Base-by-base conservation (phyloP, 495 filamentous ascomycete genomes). In the Xylaria castorea region DNA sequence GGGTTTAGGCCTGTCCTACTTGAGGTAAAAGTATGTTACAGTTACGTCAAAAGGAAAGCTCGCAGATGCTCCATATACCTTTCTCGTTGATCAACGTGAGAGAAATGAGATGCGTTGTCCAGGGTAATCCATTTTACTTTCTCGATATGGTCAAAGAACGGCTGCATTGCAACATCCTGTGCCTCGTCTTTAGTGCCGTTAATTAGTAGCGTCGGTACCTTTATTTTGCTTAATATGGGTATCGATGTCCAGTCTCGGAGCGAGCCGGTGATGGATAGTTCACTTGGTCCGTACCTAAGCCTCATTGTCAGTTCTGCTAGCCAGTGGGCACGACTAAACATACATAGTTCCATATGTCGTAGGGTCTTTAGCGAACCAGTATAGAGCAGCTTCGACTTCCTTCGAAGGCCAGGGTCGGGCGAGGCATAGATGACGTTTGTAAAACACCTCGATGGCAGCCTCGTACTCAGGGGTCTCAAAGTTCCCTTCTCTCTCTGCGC, bases 121-220 rank as follows among this genome's bases (percentile, higher is more conserved):
- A 86, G 76, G 6, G 73, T 79, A 11, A 87, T 75, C 87, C 86
- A 89, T 64, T 82, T 85, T 16, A 83, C 84, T 27, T 83, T 84
- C 12, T 73, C 30, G 34, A 85, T 84, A 6, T 76, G 66, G 7
- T 81, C 60, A 62, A 87, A 88, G 75, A 83, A 89, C 0, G 85
- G 83, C 63, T 75, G 74, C 46, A 84, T 77, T 5, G 78, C 76
- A 1, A 79, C 76, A 69, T 88, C 86, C 63, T 84, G 81, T 2
- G 83, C 83, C 66, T 85, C 83, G 60, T 89, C 87, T 50, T 86
- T 82, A 0, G 78, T 71, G 3, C 87, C 87, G 66, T 90, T 89
- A 32, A 85, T 80, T 2, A 90, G 73, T 8, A 89, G 76, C 7
- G 83, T 85, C 1, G 78, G 74, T 0, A 77, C 83, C 5, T 74